These are phyloP conservation scores for Flaveria trinervia DNA, from an alignment of 129 eudicot genomes.

Conservation along the genomic window DNA sequence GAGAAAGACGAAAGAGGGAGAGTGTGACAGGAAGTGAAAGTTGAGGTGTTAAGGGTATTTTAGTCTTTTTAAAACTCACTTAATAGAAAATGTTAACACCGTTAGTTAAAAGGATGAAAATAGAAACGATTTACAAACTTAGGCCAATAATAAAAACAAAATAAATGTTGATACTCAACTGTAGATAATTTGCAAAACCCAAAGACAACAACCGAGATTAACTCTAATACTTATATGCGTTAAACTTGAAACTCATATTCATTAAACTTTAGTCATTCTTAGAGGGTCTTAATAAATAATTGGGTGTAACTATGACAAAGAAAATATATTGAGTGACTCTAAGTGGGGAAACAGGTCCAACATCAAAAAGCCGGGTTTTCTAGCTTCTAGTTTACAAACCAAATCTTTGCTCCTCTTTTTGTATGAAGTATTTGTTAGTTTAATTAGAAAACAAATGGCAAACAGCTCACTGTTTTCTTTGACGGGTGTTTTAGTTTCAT, in stretches of 20 bases:
- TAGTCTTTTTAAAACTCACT: no score
- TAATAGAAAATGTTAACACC: no score
- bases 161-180: no score
- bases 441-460: constrained; percentile 29
- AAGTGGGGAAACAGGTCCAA: constrained; percentile 35
- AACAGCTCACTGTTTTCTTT: constrained; percentile 34
- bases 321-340: background rate
- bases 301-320: background rate
- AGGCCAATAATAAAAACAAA: no score
- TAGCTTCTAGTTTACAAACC: constrained; percentile 41
- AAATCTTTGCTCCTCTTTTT: constrained; percentile 34
- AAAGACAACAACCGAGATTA: no score
- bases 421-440: constrained; percentile 18
- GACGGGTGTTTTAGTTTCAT: constrained; percentile 19
- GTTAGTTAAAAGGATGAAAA: no score
- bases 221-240: no score
- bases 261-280: background rate
- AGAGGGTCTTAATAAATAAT: background rate
- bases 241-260: background rate
- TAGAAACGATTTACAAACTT: no score
- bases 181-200: no score
- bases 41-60: no score
- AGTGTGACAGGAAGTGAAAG: no score
- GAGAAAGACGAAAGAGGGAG: no score
- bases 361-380: constrained; percentile 39